Base-by-base conservation (phyloP, 2,329 filamentous ascomycete species). In the Nigrospora oryzae region DNA sequence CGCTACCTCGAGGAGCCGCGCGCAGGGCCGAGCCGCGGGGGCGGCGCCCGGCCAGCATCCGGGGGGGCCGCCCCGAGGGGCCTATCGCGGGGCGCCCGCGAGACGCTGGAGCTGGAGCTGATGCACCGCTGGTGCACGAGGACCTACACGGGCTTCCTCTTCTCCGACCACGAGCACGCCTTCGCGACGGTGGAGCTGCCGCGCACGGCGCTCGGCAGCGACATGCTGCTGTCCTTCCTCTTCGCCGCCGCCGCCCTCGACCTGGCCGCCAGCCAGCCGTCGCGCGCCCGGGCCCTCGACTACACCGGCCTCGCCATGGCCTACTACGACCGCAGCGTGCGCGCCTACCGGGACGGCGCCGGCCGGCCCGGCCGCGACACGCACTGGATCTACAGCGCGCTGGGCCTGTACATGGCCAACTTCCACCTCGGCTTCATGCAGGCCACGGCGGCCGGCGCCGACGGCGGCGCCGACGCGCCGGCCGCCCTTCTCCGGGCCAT, bases 81-180 rank as follows among this genome's bases (percentile, higher is more conserved):
- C 19, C 19, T 6, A 6, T 4, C 19, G 19, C 19, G 33, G 17
- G 40, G 33, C 14, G 33, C 40, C 40, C 19, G 35, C 8, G 32
- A 32, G 35, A 15, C 31, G 14, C 42, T 43, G 4, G 42, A 43
- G 35, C 15, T 43, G 11, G 42, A 43, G 35, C 34, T 43, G 11
- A 43, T 43, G 42, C 42, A 43, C 16, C 35, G 42, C 17, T 43
- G 42, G 42, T 42, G 32, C 8, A 42, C 40, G 11, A 4, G 32
- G 17, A 42, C 40, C n/a, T 42, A 42, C 13, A 42, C 32, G 4
- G 40, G 40, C 2, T 37, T 38, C 12, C 16, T 37, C 42, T 12
- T 28, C 6, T 15, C 37, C 12, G 19, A 23, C 4, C 34, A 43
- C 28, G 42, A 38, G 11, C 19, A 15, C 28, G 28, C 34, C 34